These are phyloP conservation scores for Aspergillus affinis DNA, from an alignment of 495 filamentous ascomycete species.

Conservation along the genomic window DNA sequence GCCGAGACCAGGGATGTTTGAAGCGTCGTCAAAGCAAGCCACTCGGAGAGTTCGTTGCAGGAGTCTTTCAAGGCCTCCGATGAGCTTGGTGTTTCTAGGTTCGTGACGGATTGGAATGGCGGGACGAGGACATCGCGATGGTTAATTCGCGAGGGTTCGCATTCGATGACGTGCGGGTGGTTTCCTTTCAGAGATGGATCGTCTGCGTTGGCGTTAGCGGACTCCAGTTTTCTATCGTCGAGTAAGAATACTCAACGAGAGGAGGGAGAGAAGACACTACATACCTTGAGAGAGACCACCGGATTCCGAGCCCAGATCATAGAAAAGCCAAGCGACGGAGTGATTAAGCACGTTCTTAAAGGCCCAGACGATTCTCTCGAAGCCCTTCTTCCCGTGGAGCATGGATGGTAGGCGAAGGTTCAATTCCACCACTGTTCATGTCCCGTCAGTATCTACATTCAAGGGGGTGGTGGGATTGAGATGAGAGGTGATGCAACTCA, in stretches of 20 bases:
- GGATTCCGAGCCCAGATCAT: constrained; percentile 49
- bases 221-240: background rate
- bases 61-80: constrained; percentile 56
- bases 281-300: constrained; percentile 30
- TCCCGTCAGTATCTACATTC: background rate
- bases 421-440: constrained; percentile 67
- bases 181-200: constrained; percentile 53
- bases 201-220: constrained; percentile 15
- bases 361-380: constrained; percentile 81
- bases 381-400: constrained; percentile 88
- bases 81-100: constrained; percentile 32
- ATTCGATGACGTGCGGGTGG: constrained; percentile 50
- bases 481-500: constrained; percentile 23
- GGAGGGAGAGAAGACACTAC: no score
- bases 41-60: constrained; percentile 72
- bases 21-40: constrained; percentile 73
- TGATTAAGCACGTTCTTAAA: constrained; percentile 76
- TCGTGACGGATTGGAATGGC: constrained; percentile 40
- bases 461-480: background rate
- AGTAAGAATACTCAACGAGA: background rate
- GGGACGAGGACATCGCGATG: constrained; percentile 48
- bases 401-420: constrained; percentile 79
- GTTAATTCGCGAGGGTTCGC: constrained; percentile 24
- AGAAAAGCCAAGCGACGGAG: constrained; percentile 79
- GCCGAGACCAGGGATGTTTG: constrained; percentile 67